Conservation (phyloP, 1,284 basidiomycete genomes). For the Trichosporon sp. region DNA sequence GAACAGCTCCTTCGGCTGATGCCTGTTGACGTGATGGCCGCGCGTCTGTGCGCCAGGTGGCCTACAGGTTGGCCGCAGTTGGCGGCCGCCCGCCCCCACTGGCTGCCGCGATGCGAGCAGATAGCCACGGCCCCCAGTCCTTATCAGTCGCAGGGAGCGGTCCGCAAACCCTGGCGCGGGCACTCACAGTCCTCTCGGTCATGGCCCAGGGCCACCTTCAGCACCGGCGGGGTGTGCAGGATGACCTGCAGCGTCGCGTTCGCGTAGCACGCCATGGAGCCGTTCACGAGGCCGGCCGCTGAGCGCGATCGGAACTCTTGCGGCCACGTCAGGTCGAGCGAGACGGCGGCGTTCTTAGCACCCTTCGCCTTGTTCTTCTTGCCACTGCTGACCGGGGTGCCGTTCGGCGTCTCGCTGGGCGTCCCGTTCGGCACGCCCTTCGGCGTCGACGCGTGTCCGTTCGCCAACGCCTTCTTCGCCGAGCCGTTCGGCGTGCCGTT, state of each 20-base stretch:
- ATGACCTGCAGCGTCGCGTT: constrained; percentile 94
- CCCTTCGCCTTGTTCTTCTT: constrained; percentile 2
- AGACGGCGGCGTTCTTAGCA: neutral
- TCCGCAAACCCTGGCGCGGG: neutral
- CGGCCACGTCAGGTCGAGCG: constrained; percentile 35
- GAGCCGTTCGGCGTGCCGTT: neutral
- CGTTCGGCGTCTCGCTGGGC: neutral
- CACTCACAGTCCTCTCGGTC: constrained; percentile 46
- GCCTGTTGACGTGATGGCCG: neutral
- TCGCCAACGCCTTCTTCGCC: neutral
- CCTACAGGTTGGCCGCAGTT: neutral
- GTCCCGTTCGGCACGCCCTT: neutral
- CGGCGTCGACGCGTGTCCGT: neutral
- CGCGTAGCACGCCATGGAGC: constrained; percentile 95
- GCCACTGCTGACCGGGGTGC: neutral
- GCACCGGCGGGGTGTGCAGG: constrained; percentile 85
- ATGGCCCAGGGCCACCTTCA: constrained; percentile 65
- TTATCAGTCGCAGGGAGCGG: neutral
- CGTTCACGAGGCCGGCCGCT: constrained; percentile 69
- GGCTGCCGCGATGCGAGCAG: neutral
- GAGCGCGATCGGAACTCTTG: constrained; percentile 18
- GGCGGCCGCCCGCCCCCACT: neutral
- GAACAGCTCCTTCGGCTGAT: neutral
- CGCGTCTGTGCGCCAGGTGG: neutral
- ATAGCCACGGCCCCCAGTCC: neutral